Evolutionary conservation across 2,329 filamentous ascomycete genomes (phyloP).

Genomic region (Periglandula ipomoeae): DNA sequence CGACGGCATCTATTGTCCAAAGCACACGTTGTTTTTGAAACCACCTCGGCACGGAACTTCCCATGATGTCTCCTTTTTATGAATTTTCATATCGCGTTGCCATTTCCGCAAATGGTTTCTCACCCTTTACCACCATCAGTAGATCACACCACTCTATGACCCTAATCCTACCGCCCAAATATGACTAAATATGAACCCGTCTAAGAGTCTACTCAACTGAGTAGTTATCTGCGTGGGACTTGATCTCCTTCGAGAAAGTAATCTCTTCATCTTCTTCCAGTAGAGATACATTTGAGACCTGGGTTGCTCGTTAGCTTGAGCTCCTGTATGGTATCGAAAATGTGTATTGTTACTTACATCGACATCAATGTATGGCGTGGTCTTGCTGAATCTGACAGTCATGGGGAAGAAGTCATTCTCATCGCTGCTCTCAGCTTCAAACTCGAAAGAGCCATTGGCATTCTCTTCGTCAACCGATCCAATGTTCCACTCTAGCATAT

Average conservation of each 20-base stretch:
- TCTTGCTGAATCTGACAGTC: slow-evolving; percentile 81
- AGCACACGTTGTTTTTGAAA: not conserved
- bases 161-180: not conserved
- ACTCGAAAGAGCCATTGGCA: slow-evolving; percentile 81
- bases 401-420: slow-evolving; percentile 98
- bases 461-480: slow-evolving; percentile 78
- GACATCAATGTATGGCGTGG: slow-evolving; percentile 79
- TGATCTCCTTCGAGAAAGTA: slow-evolving; percentile 74
- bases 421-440: slow-evolving; percentile 78
- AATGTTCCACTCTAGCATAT: slow-evolving; percentile 89
- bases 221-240: slow-evolving; percentile 67
- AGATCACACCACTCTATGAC: not conserved
- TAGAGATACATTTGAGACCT: slow-evolving; percentile 60
- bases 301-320: slow-evolving; percentile 17
- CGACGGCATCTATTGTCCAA: not conserved
- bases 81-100: not conserved
- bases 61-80: not conserved
- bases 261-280: slow-evolving; percentile 71
- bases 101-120: not conserved
- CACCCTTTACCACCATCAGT: not conserved
- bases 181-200: too few species aligned
- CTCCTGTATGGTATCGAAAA: too few species aligned
- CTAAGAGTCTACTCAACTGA: slow-evolving; percentile 65
- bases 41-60: not conserved
- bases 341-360: slow-evolving; percentile 77